Percentiles rank a stretch among this genome's conserved stretches.
Conservation (phyloP, 768 basidiomycete genomes). For the Russula griseocarnosa region DNA sequence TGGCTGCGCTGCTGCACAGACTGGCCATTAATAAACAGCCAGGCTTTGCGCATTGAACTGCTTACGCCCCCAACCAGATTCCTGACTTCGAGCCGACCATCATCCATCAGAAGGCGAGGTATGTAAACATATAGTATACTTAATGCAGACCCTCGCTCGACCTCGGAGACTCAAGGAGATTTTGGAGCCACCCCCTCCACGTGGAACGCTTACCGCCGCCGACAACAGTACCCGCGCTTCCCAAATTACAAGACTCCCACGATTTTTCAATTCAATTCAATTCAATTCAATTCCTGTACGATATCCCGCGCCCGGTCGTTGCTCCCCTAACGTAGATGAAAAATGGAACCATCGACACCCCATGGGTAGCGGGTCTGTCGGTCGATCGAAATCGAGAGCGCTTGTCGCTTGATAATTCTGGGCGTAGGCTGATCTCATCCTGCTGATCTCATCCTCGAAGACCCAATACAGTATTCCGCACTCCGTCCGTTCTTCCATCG, state of each 20-base stretch:
- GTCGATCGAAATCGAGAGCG: constrained; percentile 6
- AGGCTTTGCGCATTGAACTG: background rate
- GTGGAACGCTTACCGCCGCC: constrained; percentile 1
- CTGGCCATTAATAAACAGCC: background rate
- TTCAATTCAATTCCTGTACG: background rate
- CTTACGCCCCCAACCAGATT: background rate
- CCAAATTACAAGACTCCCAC: background rate
- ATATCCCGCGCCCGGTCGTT: background rate
- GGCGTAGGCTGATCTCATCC: background rate
- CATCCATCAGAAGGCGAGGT: background rate
- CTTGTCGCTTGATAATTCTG: background rate
- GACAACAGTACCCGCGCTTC: background rate
- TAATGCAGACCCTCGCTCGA: background rate
- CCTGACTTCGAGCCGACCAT: background rate
- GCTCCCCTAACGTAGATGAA: background rate
- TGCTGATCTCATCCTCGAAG: constrained; percentile 4
- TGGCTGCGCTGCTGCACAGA: too few species aligned
- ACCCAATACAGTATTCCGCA: background rate
- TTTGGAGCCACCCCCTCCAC: too few species aligned
- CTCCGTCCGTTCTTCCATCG: background rate
- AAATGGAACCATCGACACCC: background rate
- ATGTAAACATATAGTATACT: background rate
- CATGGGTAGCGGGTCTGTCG: background rate
- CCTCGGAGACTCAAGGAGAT: background rate
- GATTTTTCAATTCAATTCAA: background rate